Conservation (phyloP, 1,284 basidiomycete species). For the Cerrena zonata region DNA sequence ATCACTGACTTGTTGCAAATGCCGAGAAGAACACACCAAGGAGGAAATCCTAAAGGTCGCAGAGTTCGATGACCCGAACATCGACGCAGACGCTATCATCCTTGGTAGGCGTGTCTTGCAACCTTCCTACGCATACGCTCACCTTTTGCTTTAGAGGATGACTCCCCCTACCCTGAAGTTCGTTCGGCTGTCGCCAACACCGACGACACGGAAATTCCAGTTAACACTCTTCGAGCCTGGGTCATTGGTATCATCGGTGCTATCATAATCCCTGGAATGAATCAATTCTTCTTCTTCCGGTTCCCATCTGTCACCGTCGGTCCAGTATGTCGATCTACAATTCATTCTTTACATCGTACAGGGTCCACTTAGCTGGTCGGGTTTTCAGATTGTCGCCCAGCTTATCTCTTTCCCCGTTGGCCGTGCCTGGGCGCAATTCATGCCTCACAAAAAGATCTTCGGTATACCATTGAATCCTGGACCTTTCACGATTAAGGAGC, state of each 20-base stretch:
- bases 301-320: constrained; percentile 28
- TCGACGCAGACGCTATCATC: constrained; percentile 27
- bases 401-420: constrained; percentile 63
- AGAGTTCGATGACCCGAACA: constrained; percentile 54
- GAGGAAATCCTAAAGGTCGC: constrained; percentile 20
- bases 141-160: constrained; percentile 32
- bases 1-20: too few species aligned
- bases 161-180: constrained; percentile 59
- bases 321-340: constrained; percentile 9
- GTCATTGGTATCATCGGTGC: constrained; percentile 46
- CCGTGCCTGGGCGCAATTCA: constrained; percentile 46
- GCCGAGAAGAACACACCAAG: constrained; percentile 4
- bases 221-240: constrained; percentile 55
- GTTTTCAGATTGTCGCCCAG: constrained; percentile 48
- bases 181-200: constrained; percentile 61
- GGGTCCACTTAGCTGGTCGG: constrained; percentile 1
- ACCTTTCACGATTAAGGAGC: constrained; percentile 68
- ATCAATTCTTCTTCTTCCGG: constrained; percentile 43
- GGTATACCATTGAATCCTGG: constrained; percentile 54
- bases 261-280: constrained; percentile 38
- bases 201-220: constrained; percentile 58
- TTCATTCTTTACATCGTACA: constrained; percentile 2
- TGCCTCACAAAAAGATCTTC: constrained; percentile 46
- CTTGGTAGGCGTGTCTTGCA: constrained; percentile 16
- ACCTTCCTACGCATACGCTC: neutral